Percentiles rank a stretch among this genome's conserved stretches.
Conservation (phyloP, 1,139 yeast species). For the Candida smagusa region DNA sequence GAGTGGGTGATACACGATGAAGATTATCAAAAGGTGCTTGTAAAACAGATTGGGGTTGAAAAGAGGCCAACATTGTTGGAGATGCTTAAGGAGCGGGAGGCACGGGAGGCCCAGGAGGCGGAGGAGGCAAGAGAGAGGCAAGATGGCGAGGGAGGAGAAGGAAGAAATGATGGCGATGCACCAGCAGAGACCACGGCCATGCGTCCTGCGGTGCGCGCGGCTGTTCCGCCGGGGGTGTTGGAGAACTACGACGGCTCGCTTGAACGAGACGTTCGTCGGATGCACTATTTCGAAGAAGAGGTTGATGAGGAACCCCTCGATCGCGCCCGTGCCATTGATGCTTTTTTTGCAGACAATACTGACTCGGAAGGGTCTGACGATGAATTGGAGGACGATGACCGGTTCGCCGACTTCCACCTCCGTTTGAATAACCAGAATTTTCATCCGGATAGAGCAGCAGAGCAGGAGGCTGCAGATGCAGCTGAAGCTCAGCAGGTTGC, state of each 20-base stretch:
- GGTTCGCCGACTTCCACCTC: conserved; percentile 2
- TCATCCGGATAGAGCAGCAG: conserved; percentile 1
- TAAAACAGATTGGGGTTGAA: conserved; percentile 57
- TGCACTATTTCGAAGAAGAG: conserved; percentile 2
- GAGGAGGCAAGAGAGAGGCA: background rate
- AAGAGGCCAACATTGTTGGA: conserved; percentile 43
- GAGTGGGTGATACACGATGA: conserved; percentile 74
- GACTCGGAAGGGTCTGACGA: background rate
- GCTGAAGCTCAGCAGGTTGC: conserved; percentile 12
- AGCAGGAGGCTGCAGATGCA: conserved; percentile 12
- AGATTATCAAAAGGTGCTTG: conserved; percentile 56
- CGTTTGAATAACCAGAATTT: conserved; percentile 2
- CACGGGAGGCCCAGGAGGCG: conserved; percentile 6
- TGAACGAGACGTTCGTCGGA: background rate
- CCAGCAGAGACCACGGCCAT: no score
- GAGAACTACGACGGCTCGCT: background rate
- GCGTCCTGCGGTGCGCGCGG: no score
- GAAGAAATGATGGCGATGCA: no score
- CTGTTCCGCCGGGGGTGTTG: background rate
- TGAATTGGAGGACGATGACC: background rate
- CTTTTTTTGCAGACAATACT: background rate
- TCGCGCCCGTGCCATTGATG: background rate
- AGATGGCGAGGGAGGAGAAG: no score
- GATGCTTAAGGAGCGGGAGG: conserved; percentile 28
- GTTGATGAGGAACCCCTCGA: conserved; percentile 6